Evolutionary conservation across 2,329 filamentous ascomycete species (phyloP).

Genomic region (Fusarium poae): DNA sequence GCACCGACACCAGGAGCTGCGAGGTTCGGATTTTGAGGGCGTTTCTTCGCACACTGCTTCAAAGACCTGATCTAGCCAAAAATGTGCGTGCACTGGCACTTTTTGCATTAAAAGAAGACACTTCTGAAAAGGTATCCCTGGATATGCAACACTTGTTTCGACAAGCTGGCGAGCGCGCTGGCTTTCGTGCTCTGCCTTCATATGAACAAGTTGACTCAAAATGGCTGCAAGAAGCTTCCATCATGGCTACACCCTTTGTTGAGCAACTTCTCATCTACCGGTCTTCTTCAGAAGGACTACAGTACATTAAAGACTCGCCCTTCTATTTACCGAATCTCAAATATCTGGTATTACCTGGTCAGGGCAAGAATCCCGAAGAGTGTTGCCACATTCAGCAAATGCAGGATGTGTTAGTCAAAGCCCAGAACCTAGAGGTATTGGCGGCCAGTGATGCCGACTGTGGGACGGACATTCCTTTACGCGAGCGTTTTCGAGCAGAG

Average conservation of each 20-base stretch:
- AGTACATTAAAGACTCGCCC: slow-evolving; percentile 47
- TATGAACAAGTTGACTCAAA: slow-evolving; percentile 47
- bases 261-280: slow-evolving; percentile 48
- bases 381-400: slow-evolving; percentile 50
- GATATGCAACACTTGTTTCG: slow-evolving; percentile 46
- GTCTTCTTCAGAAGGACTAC: slow-evolving; percentile 46
- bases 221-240: slow-evolving; percentile 48
- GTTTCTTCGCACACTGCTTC: slow-evolving; percentile 45
- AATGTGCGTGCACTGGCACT: slow-evolving; percentile 46
- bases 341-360: slow-evolving; percentile 46
- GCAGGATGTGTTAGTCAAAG: slow-evolving; percentile 47
- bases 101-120: slow-evolving; percentile 38
- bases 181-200: slow-evolving; percentile 43
- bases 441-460: slow-evolving; percentile 47
- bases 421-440: slow-evolving; percentile 45
- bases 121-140: slow-evolving; percentile 22
- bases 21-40: slow-evolving; percentile 41
- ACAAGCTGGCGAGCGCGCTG: slow-evolving; percentile 45
- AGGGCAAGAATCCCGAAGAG: slow-evolving; percentile 44
- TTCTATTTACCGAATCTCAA: slow-evolving; percentile 48
- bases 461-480: slow-evolving; percentile 45
- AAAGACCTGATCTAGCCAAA: slow-evolving; percentile 46
- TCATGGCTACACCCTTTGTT: slow-evolving; percentile 48
- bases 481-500: slow-evolving; percentile 46
- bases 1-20: slow-evolving; percentile 21